A percentile compares a stretch with the other conserved stretches of the same genome.
Conservation (phyloP, 2,329 filamentous ascomycete species). For the Fusarium transvaalense region DNA sequence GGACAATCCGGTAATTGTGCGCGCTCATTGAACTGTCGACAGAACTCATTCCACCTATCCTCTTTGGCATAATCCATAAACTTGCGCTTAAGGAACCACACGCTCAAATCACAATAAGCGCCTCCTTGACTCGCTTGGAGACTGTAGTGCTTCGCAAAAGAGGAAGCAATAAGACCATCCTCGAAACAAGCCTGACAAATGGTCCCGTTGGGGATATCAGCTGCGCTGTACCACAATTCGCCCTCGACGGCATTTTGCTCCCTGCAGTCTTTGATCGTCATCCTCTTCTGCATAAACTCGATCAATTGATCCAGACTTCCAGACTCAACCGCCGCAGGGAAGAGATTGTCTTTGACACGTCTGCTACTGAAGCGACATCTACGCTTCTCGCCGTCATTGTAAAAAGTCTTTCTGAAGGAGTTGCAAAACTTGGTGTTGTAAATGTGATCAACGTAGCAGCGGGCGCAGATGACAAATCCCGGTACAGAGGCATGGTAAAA, state of each 20-base stretch:
- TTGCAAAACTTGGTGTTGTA: constrained; percentile 47
- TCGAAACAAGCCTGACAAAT: constrained; percentile 58
- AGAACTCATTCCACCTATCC: constrained; percentile 53
- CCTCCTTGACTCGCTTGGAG: constrained; percentile 8
- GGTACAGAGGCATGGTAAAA: constrained; percentile 53
- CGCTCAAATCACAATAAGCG: constrained; percentile 51
- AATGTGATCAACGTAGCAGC: constrained; percentile 57
- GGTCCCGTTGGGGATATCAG: constrained; percentile 48
- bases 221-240: constrained; percentile 53
- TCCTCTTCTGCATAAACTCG: constrained; percentile 49
- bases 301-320: constrained; percentile 48
- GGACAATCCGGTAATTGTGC: constrained; percentile 49
- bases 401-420: constrained; percentile 44
- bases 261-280: constrained; percentile 35
- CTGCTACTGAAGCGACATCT: constrained; percentile 53
- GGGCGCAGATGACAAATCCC: constrained; percentile 53
- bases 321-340: constrained; percentile 47
- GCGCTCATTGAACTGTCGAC: constrained; percentile 47
- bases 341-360: constrained; percentile 51
- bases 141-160: constrained; percentile 50
- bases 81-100: constrained; percentile 50
- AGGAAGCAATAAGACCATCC: constrained; percentile 50
- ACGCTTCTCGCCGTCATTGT: constrained; percentile 47
- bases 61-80: constrained; percentile 45
- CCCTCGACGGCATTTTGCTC: constrained; percentile 26